phyloP scores from a whole-genome alignment of 2,329 filamentous ascomycete species.

The Beauveria rudraprayagi region DNA sequence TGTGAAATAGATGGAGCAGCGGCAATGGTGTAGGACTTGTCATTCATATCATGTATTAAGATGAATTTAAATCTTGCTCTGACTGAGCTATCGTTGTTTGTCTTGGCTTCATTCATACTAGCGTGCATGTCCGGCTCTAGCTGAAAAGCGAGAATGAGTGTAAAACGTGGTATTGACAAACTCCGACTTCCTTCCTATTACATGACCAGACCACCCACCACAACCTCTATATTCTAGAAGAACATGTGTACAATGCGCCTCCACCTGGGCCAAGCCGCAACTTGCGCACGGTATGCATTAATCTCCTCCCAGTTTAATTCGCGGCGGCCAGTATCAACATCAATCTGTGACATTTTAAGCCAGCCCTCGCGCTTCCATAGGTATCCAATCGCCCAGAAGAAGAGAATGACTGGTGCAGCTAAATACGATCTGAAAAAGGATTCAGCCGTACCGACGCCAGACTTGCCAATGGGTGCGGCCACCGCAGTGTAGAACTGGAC shows the following conservation, averaged over 20 bases:
- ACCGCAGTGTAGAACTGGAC: constrained; percentile 43
- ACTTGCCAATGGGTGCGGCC: constrained; percentile 23
- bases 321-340: constrained; percentile 58
- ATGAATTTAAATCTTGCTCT: not conserved
- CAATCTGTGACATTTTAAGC: constrained; percentile 52
- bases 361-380: constrained; percentile 59
- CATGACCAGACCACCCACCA: not conserved
- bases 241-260: constrained; percentile 29
- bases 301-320: constrained; percentile 59
- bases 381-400: constrained; percentile 51
- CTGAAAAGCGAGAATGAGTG: no score
- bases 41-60: constrained; percentile 1
- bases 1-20: constrained; percentile 6
- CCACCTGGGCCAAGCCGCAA: constrained; percentile 46
- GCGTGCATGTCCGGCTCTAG: not conserved
- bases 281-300: constrained; percentile 42
- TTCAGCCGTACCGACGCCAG: constrained; percentile 33
- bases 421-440: constrained; percentile 50
- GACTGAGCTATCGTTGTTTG: not conserved
- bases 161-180: not conserved
- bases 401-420: constrained; percentile 44
- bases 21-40: not conserved
- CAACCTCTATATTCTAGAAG: constrained; percentile 18
- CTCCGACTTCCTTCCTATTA: not conserved
- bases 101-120: not conserved